phyloP scores from a whole-genome alignment of 208 protist genomes.

The Endotrypanum monterogeii region DNA sequence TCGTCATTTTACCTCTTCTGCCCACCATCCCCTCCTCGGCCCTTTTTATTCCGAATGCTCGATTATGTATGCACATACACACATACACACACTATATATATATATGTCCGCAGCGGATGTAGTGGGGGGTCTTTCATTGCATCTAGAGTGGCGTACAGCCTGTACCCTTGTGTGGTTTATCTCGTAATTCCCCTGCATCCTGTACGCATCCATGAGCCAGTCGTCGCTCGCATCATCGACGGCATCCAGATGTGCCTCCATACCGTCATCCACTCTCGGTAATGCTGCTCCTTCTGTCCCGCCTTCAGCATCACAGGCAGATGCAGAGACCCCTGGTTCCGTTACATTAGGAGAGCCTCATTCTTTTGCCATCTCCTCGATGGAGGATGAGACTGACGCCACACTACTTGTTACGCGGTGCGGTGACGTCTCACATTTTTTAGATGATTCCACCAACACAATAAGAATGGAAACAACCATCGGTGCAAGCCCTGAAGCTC shows the following conservation, averaged over 20 bases:
- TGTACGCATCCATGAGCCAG: constrained; percentile 5
- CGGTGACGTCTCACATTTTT: background rate
- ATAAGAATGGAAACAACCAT: background rate
- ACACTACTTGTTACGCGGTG: too few relatives aligned
- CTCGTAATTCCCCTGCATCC: background rate
- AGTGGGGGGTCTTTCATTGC: too few relatives aligned
- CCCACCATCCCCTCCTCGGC: background rate
- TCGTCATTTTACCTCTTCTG: background rate
- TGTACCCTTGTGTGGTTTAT: background rate
- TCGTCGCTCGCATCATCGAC: background rate
- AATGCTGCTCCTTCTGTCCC: background rate
- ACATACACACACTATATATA: background rate
- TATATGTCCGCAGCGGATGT: background rate
- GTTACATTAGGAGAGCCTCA: background rate
- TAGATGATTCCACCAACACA: background rate
- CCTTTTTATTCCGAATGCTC: background rate
- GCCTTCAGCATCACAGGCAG: background rate
- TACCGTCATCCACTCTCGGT: background rate
- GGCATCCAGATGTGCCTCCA: background rate
- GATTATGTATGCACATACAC: background rate
- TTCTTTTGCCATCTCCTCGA: background rate
- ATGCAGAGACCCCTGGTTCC: background rate
- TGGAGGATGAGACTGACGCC: background rate
- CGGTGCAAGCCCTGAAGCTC: background rate
- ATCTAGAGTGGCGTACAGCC: background rate